These are phyloP conservation scores for Planoprotostelium fungivorum DNA, from an alignment of 78 protist species.

Conservation along the genomic window DNA sequence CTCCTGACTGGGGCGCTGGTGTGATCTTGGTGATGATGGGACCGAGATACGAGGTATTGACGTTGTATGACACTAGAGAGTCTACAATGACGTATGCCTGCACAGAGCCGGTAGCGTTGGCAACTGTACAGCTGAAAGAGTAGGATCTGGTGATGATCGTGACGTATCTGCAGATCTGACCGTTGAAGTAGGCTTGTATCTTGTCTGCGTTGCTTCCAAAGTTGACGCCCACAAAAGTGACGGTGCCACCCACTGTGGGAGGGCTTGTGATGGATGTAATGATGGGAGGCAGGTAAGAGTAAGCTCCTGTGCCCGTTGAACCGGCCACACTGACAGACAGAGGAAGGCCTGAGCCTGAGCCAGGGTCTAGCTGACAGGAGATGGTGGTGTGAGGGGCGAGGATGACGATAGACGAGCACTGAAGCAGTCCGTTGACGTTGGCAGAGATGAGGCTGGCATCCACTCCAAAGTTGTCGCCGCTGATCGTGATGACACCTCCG, in stretches of 20 bases:
- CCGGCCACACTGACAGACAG: background rate
- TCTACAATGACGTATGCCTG: background rate
- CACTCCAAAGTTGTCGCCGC: background rate
- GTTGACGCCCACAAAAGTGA: background rate
- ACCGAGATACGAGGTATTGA: background rate
- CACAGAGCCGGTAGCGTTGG: background rate
- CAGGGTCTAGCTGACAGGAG: background rate
- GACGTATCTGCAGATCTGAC: background rate
- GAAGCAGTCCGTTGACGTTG: background rate
- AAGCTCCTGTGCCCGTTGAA: background rate
- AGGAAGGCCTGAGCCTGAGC: background rate
- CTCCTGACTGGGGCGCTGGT: background rate
- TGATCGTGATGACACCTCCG: background rate
- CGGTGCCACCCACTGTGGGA: background rate
- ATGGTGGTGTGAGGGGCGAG: background rate
- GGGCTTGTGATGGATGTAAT: background rate
- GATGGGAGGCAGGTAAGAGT: background rate
- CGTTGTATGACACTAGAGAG: background rate
- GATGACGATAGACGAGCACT: background rate
- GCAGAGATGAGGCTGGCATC: background rate
- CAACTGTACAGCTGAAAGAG: background rate
- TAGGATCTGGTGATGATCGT: background rate
- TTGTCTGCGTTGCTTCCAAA: background rate
- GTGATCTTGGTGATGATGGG: background rate
- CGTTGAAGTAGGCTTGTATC: background rate